Base-by-base conservation (phyloP, 768 basidiomycete genomes). In the Lyophyllum decastes region DNA sequence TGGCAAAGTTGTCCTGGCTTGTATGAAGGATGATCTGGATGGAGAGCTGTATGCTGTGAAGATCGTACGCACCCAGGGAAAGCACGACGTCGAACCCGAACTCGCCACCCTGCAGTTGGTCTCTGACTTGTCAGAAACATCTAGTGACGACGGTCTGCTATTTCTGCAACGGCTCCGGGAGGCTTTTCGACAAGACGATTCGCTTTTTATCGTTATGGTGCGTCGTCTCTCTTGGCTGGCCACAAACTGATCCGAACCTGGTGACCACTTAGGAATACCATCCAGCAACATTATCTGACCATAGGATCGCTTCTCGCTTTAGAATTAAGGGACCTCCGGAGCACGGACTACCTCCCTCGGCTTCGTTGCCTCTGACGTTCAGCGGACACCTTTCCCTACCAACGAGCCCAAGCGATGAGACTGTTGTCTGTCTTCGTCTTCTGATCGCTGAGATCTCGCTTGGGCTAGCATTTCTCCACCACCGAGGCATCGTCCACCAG, bases 401-500 rank as follows among this genome's bases (percentile, higher is more conserved):
- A 35, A 53, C 6, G 12, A n/a, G 24, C 8, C 43, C 43, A 21
- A 57, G 25, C 48, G 57, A 51, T 30, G 57, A 60, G 30, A 59
- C 58, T 38, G 22, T 64, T 22, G 38, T 47, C n/a, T 61, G 67
- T 34, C 52, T 75, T 25, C 70, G 66, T 27, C 57, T 74, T 17
- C 58, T 76, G 12, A 62, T 68, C 17, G 71, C 70, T 2, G 74
- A 74, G 57, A 61, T 76, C 21, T 63, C 70, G 6, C 61, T 78
- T 9, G 76, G 72, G 17, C 50, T 78, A 11, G 56, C 69, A 25
- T 74, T 70, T 52, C 65, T 89, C 1, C 87, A 88, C 64, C 74
- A 78, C 54, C 77, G 79, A 61, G 86, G 87, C 24, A 83, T 88
- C 66, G 82, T 88, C 38, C 87, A 89, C 62, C 82, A 85, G 40